phyloP scores from a whole-genome alignment of 345 rosid species.

The Aethionema arabicum region DNA sequence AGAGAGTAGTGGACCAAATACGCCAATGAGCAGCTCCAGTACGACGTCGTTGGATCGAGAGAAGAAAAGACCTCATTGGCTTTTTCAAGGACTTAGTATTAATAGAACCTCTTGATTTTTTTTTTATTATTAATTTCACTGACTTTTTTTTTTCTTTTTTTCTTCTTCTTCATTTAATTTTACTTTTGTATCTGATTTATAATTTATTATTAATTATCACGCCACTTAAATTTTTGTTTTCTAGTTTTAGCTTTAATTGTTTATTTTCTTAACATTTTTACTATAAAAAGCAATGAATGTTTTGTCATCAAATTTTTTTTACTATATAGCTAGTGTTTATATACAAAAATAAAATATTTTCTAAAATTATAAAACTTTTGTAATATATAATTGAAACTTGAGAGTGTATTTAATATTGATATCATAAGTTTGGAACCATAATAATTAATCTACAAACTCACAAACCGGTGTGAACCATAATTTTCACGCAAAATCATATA shows the following conservation, averaged over 20 bases:
- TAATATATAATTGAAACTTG: too few species aligned
- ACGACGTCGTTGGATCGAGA: constrained; percentile 57
- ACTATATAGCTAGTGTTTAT: too few species aligned
- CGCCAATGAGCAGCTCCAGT: constrained; percentile 60
- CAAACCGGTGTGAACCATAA: neutral
- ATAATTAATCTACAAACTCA: constrained; percentile 8
- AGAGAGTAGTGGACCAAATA: constrained; percentile 48
- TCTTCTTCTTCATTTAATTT: neutral
- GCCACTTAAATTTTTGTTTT: too few species aligned
- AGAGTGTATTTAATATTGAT: too few species aligned
- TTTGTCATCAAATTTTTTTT: too few species aligned
- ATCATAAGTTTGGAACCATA: too few species aligned
- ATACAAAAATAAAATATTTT: too few species aligned
- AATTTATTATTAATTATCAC: constrained; percentile 2
- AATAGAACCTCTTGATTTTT: constrained; percentile 46
- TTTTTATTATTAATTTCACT: constrained; percentile 25
- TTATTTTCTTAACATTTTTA: too few species aligned
- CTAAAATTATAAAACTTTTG: too few species aligned
- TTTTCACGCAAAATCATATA: constrained; percentile 14
- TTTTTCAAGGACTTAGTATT: constrained; percentile 57
- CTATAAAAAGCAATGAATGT: too few species aligned
- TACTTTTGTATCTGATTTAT: constrained; percentile 23
- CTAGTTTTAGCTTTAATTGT: too few species aligned
- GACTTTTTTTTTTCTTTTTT: constrained; percentile 20
- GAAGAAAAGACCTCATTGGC: constrained; percentile 69